These are phyloP conservation scores for Termitomyces sp. DNA, from an alignment of 768 basidiomycete species.

Conservation along the genomic window DNA sequence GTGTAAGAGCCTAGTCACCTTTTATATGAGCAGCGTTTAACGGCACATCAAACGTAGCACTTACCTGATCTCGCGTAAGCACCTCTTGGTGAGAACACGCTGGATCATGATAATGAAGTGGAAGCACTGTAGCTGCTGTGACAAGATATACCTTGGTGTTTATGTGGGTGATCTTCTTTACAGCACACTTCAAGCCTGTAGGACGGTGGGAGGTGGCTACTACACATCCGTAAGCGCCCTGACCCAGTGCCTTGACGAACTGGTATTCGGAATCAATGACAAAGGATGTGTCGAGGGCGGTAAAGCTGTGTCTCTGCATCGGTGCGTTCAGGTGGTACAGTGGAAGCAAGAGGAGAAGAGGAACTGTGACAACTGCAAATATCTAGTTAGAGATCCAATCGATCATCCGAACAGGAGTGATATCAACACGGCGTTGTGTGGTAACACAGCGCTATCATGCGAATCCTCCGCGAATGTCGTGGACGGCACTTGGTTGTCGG, in stretches of 20 bases:
- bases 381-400: constrained; percentile 1
- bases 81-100: constrained; percentile 96
- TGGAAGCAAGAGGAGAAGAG: neutral
- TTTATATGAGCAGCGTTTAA: neutral
- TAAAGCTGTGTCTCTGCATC: constrained; percentile 76
- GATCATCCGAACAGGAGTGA: constrained; percentile 1
- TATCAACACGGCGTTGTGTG: neutral
- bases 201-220: constrained; percentile 78
- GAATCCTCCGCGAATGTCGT: constrained; percentile 1
- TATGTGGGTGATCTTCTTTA: constrained; percentile 95
- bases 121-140: neutral
- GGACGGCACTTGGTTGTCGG: neutral
- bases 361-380: neutral
- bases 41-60: constrained; percentile 14
- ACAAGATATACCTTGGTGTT: constrained; percentile 61
- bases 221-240: constrained; percentile 93
- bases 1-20: constrained; percentile 65
- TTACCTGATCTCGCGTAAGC: constrained; percentile 89
- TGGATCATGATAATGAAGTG: constrained; percentile 21
- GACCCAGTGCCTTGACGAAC: constrained; percentile 95
- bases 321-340: constrained; percentile 1
- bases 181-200: constrained; percentile 85
- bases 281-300: constrained; percentile 79
- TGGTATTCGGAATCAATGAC: constrained; percentile 85
- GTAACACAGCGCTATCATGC: neutral